A percentile compares a stretch with the other conserved stretches of the same genome.
phyloP scores from a whole-genome alignment of 441 rosid genomes.

The Aleurites moluccanus region DNA sequence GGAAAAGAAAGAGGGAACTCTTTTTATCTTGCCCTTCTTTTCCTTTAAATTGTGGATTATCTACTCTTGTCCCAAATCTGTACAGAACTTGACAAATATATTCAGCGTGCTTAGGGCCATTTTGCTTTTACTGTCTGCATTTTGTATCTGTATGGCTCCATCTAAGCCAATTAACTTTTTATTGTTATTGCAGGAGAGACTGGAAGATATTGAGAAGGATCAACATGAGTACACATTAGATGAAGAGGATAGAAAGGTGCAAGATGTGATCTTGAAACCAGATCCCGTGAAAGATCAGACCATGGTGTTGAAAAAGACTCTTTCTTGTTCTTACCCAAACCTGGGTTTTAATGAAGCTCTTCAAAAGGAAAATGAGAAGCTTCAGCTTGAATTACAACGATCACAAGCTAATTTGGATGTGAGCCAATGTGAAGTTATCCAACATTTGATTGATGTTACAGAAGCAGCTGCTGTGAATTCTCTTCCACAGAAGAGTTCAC shows the following conservation, averaged over 20 bases:
- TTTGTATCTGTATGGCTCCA: not conserved
- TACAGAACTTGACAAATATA: slow-evolving; percentile 1
- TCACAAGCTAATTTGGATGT: slow-evolving; percentile 72
- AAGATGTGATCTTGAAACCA: slow-evolving; percentile 68
- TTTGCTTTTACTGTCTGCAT: not conserved
- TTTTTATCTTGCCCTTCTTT: not conserved
- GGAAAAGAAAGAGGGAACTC: not conserved
- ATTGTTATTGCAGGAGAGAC: slow-evolving; percentile 59
- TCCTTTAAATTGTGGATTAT: not conserved
- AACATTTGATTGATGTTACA: slow-evolving; percentile 73
- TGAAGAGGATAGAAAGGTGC: slow-evolving; percentile 82
- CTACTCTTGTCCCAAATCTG: not conserved
- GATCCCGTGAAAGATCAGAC: slow-evolving; percentile 63
- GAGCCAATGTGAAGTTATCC: slow-evolving; percentile 73
- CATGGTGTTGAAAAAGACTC: slow-evolving; percentile 61
- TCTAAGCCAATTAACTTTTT: slow-evolving; percentile 15
- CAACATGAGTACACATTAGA: slow-evolving; percentile 87
- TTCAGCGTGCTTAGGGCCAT: slow-evolving; percentile 9
- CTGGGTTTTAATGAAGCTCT: slow-evolving; percentile 75
- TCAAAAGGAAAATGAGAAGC: slow-evolving; percentile 64
- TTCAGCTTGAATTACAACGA: slow-evolving; percentile 66
- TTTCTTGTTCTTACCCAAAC: slow-evolving; percentile 86
- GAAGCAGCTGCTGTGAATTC: slow-evolving; percentile 53
- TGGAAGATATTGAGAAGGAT: slow-evolving; percentile 78
- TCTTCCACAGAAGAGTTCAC: slow-evolving; percentile 42